These are phyloP conservation scores for Aspergillus sergii DNA, from an alignment of 2,329 filamentous ascomycete genomes.

Conservation along the genomic window DNA sequence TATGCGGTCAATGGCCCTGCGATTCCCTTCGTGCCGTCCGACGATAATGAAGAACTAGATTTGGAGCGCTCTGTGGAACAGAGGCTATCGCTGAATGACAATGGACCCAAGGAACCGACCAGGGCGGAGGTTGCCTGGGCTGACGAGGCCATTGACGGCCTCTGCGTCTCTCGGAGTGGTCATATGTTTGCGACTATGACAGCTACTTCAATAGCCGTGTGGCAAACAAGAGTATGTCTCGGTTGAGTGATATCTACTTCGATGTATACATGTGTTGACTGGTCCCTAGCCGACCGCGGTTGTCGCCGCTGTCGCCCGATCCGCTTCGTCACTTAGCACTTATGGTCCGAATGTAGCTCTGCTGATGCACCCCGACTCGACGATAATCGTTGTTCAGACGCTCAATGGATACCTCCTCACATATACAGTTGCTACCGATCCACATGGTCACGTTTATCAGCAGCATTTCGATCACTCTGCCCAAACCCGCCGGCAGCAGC, in stretches of 20 bases:
- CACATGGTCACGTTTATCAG: slow-evolving; percentile 80
- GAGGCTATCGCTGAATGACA: slow-evolving; percentile 29
- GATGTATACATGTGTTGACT: slow-evolving; percentile 30
- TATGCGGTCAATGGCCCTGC: slow-evolving; percentile 51
- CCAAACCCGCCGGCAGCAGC: slow-evolving; percentile 49
- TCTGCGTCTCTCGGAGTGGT: slow-evolving; percentile 77
- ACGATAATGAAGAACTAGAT: slow-evolving; percentile 26
- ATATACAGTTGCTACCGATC: slow-evolving; percentile 85
- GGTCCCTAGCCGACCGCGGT: slow-evolving; percentile 76
- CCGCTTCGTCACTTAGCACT: slow-evolving; percentile 72
- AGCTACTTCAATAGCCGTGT: slow-evolving; percentile 80
- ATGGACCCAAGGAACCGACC: slow-evolving; percentile 25
- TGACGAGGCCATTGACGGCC: slow-evolving; percentile 70
- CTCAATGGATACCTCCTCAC: slow-evolving; percentile 86
- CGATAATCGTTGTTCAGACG: slow-evolving; percentile 89
- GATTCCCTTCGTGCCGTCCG: slow-evolving; percentile 32
- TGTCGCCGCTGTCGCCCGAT: slow-evolving; percentile 81
- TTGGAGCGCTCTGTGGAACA: slow-evolving; percentile 23
- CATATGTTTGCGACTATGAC: slow-evolving; percentile 89
- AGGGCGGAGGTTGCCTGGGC: slow-evolving; percentile 43
- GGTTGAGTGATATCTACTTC: slow-evolving; percentile 7
- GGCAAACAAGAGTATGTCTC: slow-evolving; percentile 82
- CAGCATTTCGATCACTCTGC: slow-evolving; percentile 66
- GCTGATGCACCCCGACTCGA: slow-evolving; percentile 84
- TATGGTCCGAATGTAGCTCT: slow-evolving; percentile 87